Evolutionary conservation across 441 rosid species (phyloP).

Genomic region (Eruca vesicaria): DNA sequence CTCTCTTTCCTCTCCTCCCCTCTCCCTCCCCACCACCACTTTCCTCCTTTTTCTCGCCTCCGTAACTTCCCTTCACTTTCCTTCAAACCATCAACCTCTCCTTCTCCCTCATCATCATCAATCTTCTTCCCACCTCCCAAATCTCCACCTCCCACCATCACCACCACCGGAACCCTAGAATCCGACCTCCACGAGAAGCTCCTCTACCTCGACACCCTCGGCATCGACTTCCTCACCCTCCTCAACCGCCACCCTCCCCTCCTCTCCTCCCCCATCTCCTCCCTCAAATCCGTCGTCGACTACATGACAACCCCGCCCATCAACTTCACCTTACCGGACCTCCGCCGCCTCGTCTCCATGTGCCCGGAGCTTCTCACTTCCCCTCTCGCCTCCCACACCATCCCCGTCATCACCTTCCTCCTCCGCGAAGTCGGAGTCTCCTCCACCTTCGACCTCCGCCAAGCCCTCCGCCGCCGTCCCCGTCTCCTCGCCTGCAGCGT

Average conservation of each 20-base stretch:
- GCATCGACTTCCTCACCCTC: conserved; percentile 68
- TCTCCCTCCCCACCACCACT: conserved; percentile 36
- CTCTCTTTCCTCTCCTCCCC: conserved; percentile 42
- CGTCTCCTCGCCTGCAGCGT: conserved; percentile 72
- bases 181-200: conserved; percentile 64
- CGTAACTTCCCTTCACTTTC: conserved; percentile 52
- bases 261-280: conserved; percentile 46
- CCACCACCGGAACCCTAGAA: conserved; percentile 30
- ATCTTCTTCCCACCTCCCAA: conserved; percentile 34
- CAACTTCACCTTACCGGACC: conserved; percentile 54
- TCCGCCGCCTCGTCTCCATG: conserved; percentile 73
- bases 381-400: conserved; percentile 40
- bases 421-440: conserved; percentile 69
- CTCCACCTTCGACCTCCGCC: conserved; percentile 46
- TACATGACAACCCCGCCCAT: conserved; percentile 47
- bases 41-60: conserved; percentile 47
- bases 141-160: not conserved
- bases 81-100: conserved; percentile 41
- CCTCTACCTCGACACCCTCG: conserved; percentile 79
- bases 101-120: conserved; percentile 33
- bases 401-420: conserved; percentile 83
- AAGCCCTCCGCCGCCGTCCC: conserved; percentile 60
- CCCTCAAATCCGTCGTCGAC: conserved; percentile 63
- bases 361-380: conserved; percentile 68
- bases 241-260: conserved; percentile 54